Base-by-base conservation (phyloP, 2,329 filamentous ascomycete species). In the Ploettnerulaceae sp. region DNA sequence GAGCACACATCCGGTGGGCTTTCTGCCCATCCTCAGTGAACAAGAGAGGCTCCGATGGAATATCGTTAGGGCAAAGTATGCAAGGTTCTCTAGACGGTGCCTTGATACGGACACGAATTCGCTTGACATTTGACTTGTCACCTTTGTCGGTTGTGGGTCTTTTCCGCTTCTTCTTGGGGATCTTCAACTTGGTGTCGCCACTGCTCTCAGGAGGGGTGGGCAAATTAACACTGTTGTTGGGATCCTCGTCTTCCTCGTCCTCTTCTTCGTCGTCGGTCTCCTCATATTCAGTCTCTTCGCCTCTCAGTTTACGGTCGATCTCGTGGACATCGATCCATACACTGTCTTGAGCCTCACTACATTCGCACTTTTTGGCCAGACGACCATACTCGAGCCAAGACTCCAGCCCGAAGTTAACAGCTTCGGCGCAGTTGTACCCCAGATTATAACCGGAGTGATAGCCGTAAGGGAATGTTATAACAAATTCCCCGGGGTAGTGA, bases 361-460 rank as follows among this genome's bases (percentile, higher is more conserved):
- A 98, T 62, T 97, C 84, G 67, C 93, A 98, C 66, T 93, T 94
- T 69, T 96, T 95, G 12, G 93, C 93, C 57, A 95, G 89, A 59
- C 89, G 88, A 17, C 90, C 93, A 72, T 93, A 96, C 40, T 94
- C 85, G 35, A 98, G 71, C 93, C 93, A 98, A 22, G 88, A 85
- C 57, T 96, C 90, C 7, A 95, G 82, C 4, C 91, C 93, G 66
- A 98, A 98, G 64, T 98, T 98, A 69, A 98, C 93, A 6, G 93
- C 95, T 65, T 98, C 93, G 21, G 93, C 93, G 67, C 93, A 98
- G 65, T 98, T 98, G 71, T 98, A 98, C 12, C 94, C 93, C 28
- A 98, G 72, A 59, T 98, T 98, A 67, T 94, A 98, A 4, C 93
- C 93, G 4, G 93, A 98, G 64, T 98, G 93, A 64, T 98, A 98